Evolutionary conservation across 2,329 filamentous ascomycete genomes (phyloP).

Genomic region (Drechslerella coelobrocha): DNA sequence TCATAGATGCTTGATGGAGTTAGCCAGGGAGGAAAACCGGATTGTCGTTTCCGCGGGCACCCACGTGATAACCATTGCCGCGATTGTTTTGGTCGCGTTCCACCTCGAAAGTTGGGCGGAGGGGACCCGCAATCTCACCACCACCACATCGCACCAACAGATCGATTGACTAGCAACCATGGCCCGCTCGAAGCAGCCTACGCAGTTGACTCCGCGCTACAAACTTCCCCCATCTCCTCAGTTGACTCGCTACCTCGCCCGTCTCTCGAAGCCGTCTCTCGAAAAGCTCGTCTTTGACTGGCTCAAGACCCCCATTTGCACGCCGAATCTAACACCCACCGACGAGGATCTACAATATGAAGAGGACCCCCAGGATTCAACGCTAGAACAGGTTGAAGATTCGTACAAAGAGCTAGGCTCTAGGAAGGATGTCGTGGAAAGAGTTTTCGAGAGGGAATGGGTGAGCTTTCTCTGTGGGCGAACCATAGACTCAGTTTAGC

Average conservation of each 20-base stretch:
- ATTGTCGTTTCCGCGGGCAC: too few species aligned
- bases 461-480: slow-evolving; percentile 11
- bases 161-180: slow-evolving; percentile 16
- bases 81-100: slow-evolving; percentile 7
- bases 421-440: slow-evolving; percentile 66
- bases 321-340: slow-evolving; percentile 39
- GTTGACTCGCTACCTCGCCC: slow-evolving; percentile 36
- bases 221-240: slow-evolving; percentile 37
- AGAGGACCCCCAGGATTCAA: slow-evolving; percentile 27
- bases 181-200: slow-evolving; percentile 33
- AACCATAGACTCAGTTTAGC: background rate
- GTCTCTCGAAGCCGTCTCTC: slow-evolving; percentile 43
- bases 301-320: slow-evolving; percentile 37
- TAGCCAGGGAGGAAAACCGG: background rate
- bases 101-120: background rate
- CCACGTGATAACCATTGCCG: background rate
- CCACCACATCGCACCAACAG: background rate
- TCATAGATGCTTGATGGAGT: background rate
- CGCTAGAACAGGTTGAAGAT: slow-evolving; percentile 26
- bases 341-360: slow-evolving; percentile 37
- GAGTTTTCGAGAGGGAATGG: slow-evolving; percentile 73
- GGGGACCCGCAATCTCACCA: slow-evolving; percentile 5
- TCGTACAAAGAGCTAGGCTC: slow-evolving; percentile 27
- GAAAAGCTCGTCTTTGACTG: slow-evolving; percentile 47
- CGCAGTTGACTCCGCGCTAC: slow-evolving; percentile 30